A percentile compares a stretch with the other conserved stretches of the same genome.
Evolutionary conservation across 805 yeast genomes (phyloP).

Genomic region (Saturnispora silvae): DNA sequence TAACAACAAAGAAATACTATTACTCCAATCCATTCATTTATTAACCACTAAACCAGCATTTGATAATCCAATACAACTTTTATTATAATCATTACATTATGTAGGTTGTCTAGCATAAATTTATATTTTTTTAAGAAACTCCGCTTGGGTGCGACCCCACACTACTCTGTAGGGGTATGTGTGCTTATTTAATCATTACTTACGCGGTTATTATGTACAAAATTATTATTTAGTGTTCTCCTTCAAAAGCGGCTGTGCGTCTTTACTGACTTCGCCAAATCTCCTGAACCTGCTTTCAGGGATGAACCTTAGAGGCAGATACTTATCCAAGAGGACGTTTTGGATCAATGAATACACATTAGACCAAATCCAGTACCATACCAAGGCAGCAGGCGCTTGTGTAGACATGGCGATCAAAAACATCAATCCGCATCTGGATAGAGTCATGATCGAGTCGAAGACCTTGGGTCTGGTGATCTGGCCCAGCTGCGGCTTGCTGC

Average conservation of each 20-base stretch:
- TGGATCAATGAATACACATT: conserved; percentile 68
- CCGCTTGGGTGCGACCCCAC: no score
- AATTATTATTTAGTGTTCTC: no score
- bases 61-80: not conserved
- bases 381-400: conserved; percentile 76
- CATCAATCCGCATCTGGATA: conserved; percentile 66
- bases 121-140: not conserved
- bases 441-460: conserved; percentile 53
- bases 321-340: conserved; percentile 56
- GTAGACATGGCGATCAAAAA: conserved; percentile 75
- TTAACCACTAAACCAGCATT: not conserved
- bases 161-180: no score
- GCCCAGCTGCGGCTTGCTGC: conserved; percentile 20
- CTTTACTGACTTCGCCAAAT: conserved; percentile 8
- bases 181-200: no score
- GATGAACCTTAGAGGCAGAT: conserved; percentile 47
- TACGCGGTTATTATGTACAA: no score
- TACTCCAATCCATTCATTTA: not conserved
- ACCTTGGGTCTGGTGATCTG: conserved; percentile 37
- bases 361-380: conserved; percentile 86
- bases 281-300: conserved; percentile 28
- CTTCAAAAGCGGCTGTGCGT: conserved; percentile 4
- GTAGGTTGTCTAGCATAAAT: no score
- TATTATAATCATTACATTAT: no score
- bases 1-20: no score